A percentile compares a stretch with the other conserved stretches of the same genome.
Evolutionary conservation across 768 basidiomycete species (phyloP).

Genomic region (Tubosaeta sp.): DNA sequence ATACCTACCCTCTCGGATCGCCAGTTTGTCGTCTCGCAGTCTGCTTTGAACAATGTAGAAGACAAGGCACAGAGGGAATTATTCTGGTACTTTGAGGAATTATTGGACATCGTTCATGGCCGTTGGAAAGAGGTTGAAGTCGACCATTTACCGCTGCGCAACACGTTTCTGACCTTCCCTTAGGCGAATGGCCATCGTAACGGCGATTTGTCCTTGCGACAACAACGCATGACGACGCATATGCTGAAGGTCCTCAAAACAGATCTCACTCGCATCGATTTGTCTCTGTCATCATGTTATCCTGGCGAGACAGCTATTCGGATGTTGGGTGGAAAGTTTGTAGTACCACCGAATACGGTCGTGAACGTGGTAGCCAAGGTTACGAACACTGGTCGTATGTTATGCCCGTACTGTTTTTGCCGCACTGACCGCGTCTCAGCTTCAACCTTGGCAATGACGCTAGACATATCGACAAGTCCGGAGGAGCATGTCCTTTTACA

Average conservation of each 20-base stretch:
- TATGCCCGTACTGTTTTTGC: neutral
- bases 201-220: slow-evolving; percentile 74
- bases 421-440: slow-evolving; percentile 35
- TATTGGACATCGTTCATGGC: slow-evolving; percentile 65
- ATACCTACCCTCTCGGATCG: slow-evolving; percentile 85
- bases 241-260: slow-evolving; percentile 78
- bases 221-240: slow-evolving; percentile 68
- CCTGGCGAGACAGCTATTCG: slow-evolving; percentile 14
- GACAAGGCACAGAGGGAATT: slow-evolving; percentile 67
- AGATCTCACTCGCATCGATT: slow-evolving; percentile 56
- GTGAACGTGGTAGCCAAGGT: slow-evolving; percentile 54
- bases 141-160: neutral
- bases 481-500: slow-evolving; percentile 65
- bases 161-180: slow-evolving; percentile 1
- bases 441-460: slow-evolving; percentile 44
- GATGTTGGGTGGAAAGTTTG: slow-evolving; percentile 37
- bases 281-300: slow-evolving; percentile 44
- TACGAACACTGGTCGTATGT: slow-evolving; percentile 66
- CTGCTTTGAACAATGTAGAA: slow-evolving; percentile 54
- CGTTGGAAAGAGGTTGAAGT: slow-evolving; percentile 78
- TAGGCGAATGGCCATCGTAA: slow-evolving; percentile 76
- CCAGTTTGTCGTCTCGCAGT: slow-evolving; percentile 86
- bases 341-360: slow-evolving; percentile 57
- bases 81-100: slow-evolving; percentile 94
- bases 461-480: slow-evolving; percentile 56